A percentile compares a stretch with the other conserved stretches of the same genome.
Conservation (phyloP, 352 stramenopile species). For the Phytophthora brassicae region DNA sequence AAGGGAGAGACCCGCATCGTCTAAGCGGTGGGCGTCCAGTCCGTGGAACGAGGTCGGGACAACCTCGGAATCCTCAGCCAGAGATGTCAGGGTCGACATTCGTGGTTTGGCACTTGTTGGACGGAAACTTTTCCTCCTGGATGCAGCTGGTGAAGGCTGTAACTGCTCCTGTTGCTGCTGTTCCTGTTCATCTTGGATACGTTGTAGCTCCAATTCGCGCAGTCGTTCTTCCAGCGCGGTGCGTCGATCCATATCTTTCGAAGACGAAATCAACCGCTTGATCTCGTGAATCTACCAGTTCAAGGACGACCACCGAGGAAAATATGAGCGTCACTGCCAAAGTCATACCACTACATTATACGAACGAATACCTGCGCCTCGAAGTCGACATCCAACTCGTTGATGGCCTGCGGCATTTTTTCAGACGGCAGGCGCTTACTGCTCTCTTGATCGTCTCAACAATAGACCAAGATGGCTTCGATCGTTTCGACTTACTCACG, state of each 20-base stretch:
- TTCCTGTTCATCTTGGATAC: conserved; percentile 47
- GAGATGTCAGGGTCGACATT: conserved; percentile 46
- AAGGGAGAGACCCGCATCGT: conserved; percentile 36
- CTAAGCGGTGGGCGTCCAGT: conserved; percentile 40
- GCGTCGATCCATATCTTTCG: conserved; percentile 59
- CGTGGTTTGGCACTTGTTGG: conserved; percentile 69
- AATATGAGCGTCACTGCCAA: conserved; percentile 4
- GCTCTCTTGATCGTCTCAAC: conserved; percentile 5
- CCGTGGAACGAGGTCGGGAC: conserved; percentile 46
- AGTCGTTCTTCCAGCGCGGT: conserved; percentile 69
- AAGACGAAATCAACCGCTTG: conserved; percentile 70
- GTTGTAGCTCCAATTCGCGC: conserved; percentile 59
- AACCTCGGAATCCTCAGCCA: conserved; percentile 70
- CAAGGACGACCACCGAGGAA: not conserved
- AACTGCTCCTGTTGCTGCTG: conserved; percentile 12
- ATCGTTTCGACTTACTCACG: conserved; percentile 13
- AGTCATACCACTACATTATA: not conserved
- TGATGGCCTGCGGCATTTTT: conserved; percentile 59
- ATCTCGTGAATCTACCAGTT: conserved; percentile 71
- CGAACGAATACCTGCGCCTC: conserved; percentile 54
- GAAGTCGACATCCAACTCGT: conserved; percentile 69
- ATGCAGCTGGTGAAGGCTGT: not conserved
- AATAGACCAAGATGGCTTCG: conserved; percentile 2
- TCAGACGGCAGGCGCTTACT: not conserved
- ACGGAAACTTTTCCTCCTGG: conserved; percentile 68